phyloP scores from a whole-genome alignment of 192 early-diverging fungal species.

The Haplosporangium gracile region DNA sequence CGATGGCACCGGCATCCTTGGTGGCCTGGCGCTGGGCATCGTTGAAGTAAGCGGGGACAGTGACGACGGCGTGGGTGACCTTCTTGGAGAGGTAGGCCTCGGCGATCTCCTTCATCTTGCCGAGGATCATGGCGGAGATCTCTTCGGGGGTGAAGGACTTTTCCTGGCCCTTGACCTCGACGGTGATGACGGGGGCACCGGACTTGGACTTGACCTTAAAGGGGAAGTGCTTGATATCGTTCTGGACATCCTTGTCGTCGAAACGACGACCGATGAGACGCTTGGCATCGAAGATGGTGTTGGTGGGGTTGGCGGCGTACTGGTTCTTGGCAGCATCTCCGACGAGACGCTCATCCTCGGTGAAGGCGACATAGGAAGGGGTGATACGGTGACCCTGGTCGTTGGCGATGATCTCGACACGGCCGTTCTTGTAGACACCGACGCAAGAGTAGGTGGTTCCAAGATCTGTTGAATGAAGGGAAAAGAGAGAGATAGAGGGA shows the following conservation, averaged over 20 bases:
- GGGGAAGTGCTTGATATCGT: conserved; percentile 96
- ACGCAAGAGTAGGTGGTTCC: conserved; percentile 97
- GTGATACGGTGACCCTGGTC: conserved; percentile 97
- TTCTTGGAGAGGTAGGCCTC: conserved; percentile 88
- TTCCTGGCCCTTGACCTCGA: conserved; percentile 87
- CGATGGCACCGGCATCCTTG: conserved; percentile 90
- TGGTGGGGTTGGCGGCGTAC: conserved; percentile 87
- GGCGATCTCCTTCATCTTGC: conserved; percentile 95
- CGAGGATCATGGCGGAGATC: conserved; percentile 93
- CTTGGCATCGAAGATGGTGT: conserved; percentile 96
- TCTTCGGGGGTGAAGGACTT: conserved; percentile 95
- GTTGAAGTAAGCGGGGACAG: conserved; percentile 98
- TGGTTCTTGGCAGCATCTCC: conserved; percentile 98
- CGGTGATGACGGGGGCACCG: conserved; percentile 87
- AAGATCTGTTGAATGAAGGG: conserved; percentile 70
- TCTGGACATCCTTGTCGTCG: conserved; percentile 90
- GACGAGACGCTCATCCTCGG: conserved; percentile 91
- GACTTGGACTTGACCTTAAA: conserved; percentile 89
- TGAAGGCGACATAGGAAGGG: conserved; percentile 95
- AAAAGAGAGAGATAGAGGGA: background rate
- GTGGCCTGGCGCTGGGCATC: conserved; percentile 96
- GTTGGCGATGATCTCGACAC: conserved; percentile 98
- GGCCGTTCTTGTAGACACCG: conserved; percentile 92
- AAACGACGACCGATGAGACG: conserved; percentile 92
- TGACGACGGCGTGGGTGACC: conserved; percentile 95